Base-by-base conservation (phyloP, 139 green algal species). In the Chloropicon primus region DNA sequence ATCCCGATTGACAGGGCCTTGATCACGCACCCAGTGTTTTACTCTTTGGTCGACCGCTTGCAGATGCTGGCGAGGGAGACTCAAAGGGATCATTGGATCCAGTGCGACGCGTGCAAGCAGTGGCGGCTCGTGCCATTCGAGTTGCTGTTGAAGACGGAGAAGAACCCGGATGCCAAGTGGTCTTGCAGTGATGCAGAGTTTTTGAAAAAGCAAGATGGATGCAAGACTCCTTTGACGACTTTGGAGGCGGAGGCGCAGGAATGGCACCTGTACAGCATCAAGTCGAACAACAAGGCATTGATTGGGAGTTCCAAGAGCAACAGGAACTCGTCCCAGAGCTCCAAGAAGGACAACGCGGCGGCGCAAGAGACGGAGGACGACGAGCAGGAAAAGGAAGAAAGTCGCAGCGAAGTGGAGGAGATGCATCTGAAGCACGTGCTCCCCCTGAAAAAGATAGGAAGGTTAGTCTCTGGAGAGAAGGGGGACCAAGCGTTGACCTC, bases 1-100 rank as follows among this genome's bases (percentile, higher is more conserved):
- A 88, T 93, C 17, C 86, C 85, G 24, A 82, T 92, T 22, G 88
- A 93, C 25, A 17, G 22, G 1, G 25, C n/a, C 23, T 79, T 83
- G n/a, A 24, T 76, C n/a, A 24, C 27, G 5, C 22, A 25, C 24
- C 17, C n/a, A 10, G 21, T 28, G 2, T 83, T 83, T 24, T 72
- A 71, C n/a, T 54, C 77, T 21, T 74, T 83, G 25, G 26, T 72
- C 0, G 24, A 28, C 0, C 54, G 79, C 24, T 71, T 83, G 1
- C 79, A 80, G 25, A 62, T 24, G 1, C 24, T 72, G 3, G 74
- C 79, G 10, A 27, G 22, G n/a, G 2, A 73, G 26, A 77, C 27
- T 26, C 54, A 80, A 22, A 26, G 79, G 26, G 79, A 83, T 53
- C 54, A 27, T 41, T 83, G 75, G 75, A 28, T 83, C 1, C 27